Evolutionary conservation across 208 protist species (phyloP).

Genomic region (Crithidia thermophila): DNA sequence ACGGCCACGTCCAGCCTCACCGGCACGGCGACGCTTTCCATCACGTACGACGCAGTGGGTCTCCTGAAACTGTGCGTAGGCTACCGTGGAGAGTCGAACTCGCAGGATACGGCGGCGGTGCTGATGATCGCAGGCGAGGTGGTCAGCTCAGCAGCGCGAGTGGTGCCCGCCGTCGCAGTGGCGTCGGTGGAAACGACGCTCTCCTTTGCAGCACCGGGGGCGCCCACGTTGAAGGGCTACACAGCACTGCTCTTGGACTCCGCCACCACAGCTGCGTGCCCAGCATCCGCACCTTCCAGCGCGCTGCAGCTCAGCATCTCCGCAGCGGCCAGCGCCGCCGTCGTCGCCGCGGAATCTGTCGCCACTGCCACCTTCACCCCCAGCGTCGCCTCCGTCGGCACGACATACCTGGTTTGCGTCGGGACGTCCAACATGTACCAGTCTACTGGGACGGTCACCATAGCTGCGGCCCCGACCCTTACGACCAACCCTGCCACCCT

Average conservation of each 20-base stretch:
- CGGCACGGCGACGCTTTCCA: conserved; percentile 27
- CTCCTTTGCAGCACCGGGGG: conserved; percentile 46
- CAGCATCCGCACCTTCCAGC: conserved; percentile 3
- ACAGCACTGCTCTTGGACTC: conserved; percentile 22
- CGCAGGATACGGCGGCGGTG: conserved; percentile 22
- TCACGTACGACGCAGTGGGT: conserved; percentile 19
- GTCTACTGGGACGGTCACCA: conserved; percentile 32
- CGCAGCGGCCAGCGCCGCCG: background rate
- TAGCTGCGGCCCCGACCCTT: conserved; percentile 33
- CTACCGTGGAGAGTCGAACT: conserved; percentile 44
- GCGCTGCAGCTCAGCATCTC: conserved; percentile 22
- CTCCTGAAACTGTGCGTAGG: conserved; percentile 55
- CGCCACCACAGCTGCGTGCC: conserved; percentile 4
- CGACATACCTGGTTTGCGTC: conserved; percentile 40
- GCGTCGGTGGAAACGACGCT: conserved; percentile 33
- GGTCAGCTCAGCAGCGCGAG: conserved; percentile 5
- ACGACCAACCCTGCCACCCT: conserved; percentile 18
- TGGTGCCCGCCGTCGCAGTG: conserved; percentile 40
- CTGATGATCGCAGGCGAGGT: conserved; percentile 32
- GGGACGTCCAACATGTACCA: conserved; percentile 23
- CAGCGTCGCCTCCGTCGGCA: conserved; percentile 6
- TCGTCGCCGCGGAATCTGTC: background rate
- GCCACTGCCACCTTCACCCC: conserved; percentile 37
- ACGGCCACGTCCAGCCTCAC: conserved; percentile 33
- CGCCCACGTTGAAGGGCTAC: conserved; percentile 30